Evolutionary conservation across 2,329 filamentous ascomycete genomes (phyloP).

Genomic region (Fusarium sp.): DNA sequence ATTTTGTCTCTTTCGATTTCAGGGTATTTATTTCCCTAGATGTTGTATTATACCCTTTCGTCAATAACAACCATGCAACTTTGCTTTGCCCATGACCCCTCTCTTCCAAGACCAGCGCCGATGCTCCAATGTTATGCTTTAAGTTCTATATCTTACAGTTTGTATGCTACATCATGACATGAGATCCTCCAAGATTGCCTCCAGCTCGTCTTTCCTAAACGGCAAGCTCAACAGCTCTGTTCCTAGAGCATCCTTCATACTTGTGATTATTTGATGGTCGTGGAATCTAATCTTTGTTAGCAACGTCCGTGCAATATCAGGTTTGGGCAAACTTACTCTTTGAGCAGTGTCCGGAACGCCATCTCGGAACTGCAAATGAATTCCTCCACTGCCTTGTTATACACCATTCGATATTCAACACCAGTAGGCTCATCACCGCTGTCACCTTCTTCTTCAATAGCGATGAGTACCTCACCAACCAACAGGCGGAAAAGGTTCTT

Average conservation of each 20-base stretch:
- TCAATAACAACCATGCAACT: conserved; percentile 24
- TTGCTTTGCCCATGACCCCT: not conserved
- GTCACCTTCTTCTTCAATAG: conserved; percentile 73
- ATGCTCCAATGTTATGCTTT: conserved; percentile 20
- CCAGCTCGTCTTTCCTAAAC: conserved; percentile 89
- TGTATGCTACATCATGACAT: conserved; percentile 49
- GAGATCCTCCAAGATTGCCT: conserved; percentile 86
- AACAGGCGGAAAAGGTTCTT: conserved; percentile 88
- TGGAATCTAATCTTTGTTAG: conserved; percentile 76
- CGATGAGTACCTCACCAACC: conserved; percentile 84
- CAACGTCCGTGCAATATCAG: conserved; percentile 31
- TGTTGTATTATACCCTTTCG: conserved; percentile 35
- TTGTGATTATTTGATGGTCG: conserved; percentile 97
- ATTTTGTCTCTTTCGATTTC: conserved; percentile 6
- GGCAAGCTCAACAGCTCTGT: conserved; percentile 90
- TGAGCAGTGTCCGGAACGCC: conserved; percentile 92
- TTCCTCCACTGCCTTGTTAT: conserved; percentile 95
- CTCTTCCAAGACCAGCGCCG: conserved; percentile 24
- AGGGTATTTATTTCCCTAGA: conserved; percentile 8
- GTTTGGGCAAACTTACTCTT: conserved; percentile 74
- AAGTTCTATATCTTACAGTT: conserved; percentile 16
- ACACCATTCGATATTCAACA: conserved; percentile 91
- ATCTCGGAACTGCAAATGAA: conserved; percentile 98
- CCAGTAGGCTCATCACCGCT: conserved; percentile 71
- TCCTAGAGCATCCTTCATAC: conserved; percentile 85